A percentile compares a stretch with the other conserved stretches of the same genome.
phyloP scores from a whole-genome alignment of 179 eudicot species.

The Drosera spatulata region DNA sequence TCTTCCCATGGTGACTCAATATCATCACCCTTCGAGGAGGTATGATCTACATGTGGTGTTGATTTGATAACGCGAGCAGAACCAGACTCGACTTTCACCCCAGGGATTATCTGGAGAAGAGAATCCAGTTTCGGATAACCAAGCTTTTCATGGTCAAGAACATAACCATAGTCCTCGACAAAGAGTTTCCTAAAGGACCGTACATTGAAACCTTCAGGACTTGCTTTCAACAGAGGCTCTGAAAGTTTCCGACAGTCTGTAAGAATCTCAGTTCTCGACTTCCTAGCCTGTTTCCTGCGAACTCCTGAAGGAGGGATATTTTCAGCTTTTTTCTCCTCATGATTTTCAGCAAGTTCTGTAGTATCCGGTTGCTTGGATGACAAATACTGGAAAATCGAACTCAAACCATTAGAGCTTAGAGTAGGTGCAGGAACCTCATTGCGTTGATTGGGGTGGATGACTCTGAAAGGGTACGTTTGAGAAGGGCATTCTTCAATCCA shows the following conservation, averaged over 20 bases:
- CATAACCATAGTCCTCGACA: constrained; percentile 44
- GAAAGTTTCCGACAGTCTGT: constrained; percentile 68
- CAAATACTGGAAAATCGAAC: constrained; percentile 20
- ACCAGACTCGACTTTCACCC: constrained; percentile 37
- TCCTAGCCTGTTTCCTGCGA: constrained; percentile 21
- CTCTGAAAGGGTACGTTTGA: constrained; percentile 39
- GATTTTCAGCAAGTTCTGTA: constrained; percentile 6
- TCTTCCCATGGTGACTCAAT: constrained; percentile 67
- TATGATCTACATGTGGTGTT: constrained; percentile 2
- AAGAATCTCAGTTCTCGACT: constrained; percentile 50
- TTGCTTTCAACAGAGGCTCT: constrained; percentile 35
- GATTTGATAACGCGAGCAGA: constrained; percentile 18
- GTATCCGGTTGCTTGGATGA: constrained; percentile 7
- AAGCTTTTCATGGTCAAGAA: constrained; percentile 52
- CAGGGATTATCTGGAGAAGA: constrained; percentile 70
- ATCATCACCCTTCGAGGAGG: constrained; percentile 30
- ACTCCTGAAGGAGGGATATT: constrained; percentile 16
- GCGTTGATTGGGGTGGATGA: constrained; percentile 18
- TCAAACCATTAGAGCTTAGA: constrained; percentile 27
- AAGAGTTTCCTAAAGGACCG: constrained; percentile 37
- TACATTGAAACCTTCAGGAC: constrained; percentile 57
- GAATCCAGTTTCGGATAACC: constrained; percentile 62
- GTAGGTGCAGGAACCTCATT: constrained; percentile 11
- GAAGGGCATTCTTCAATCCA: constrained; percentile 63
- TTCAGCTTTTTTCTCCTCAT: constrained; percentile 13